Evolutionary conservation across 352 stramenopile genomes (phyloP).

Genomic region (Pythium aristosporum): DNA sequence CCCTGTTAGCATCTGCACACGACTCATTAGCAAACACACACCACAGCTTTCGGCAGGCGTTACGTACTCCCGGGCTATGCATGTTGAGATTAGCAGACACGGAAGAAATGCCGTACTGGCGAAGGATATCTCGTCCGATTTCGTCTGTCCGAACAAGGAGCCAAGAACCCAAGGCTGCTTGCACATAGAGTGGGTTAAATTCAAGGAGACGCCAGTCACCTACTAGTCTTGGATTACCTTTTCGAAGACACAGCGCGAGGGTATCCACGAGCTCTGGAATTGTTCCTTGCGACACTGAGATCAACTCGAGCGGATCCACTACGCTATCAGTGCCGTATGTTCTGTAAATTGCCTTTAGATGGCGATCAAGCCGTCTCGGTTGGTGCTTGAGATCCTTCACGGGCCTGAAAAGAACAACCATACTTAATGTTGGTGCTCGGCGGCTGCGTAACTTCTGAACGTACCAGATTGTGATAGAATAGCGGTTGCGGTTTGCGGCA

Average conservation of each 20-base stretch:
- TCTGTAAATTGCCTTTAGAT: slow-evolving; percentile 1
- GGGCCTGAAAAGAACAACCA: slow-evolving; percentile 14
- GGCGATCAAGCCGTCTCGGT: slow-evolving; percentile 16
- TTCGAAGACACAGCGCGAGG: slow-evolving; percentile 10
- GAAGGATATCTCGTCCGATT: slow-evolving; percentile 19
- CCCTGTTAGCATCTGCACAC: slow-evolving; percentile 9
- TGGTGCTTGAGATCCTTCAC: slow-evolving; percentile 7
- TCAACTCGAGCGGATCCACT: slow-evolving; percentile 23
- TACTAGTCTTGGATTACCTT: slow-evolving; percentile 12
- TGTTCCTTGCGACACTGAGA: neutral
- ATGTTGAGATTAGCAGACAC: slow-evolving; percentile 26
- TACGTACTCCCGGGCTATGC: slow-evolving; percentile 26
- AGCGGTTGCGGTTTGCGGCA: slow-evolving; percentile 13
- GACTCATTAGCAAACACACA: neutral
- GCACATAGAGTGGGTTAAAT: neutral
- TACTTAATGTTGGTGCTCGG: neutral
- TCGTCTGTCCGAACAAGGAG: slow-evolving; percentile 23
- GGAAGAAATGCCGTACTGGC: slow-evolving; percentile 15
- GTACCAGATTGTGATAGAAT: slow-evolving; percentile 28
- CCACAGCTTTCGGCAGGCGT: neutral
- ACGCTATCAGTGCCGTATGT: slow-evolving; percentile 14
- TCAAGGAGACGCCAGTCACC: neutral
- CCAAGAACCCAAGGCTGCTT: slow-evolving; percentile 23
- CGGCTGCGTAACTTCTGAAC: neutral
- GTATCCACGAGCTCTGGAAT: neutral